These are phyloP conservation scores for Allantophomopsis cytisporea DNA, from an alignment of 2,329 filamentous ascomycete species.

Conservation along the genomic window DNA sequence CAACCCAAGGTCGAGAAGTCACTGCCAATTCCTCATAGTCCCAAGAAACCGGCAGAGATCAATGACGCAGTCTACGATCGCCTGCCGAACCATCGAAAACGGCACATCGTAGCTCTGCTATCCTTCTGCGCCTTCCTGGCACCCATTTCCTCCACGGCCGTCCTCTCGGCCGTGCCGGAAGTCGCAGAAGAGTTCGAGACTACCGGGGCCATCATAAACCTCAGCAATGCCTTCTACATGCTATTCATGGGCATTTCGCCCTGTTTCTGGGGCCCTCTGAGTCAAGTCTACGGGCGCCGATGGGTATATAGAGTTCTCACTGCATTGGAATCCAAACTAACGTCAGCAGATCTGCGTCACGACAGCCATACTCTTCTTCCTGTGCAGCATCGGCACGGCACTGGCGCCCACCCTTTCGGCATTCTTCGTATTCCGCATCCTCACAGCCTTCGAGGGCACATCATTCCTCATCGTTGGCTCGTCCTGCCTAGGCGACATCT, in stretches of 20 bases:
- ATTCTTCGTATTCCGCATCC: slow-evolving; percentile 62
- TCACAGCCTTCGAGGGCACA: slow-evolving; percentile 65
- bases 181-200: slow-evolving; percentile 52
- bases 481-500: slow-evolving; percentile 54
- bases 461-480: slow-evolving; percentile 61
- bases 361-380: slow-evolving; percentile 50
- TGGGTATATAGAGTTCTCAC: slow-evolving; percentile 25
- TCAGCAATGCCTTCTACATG: slow-evolving; percentile 65
- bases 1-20: too few relatives aligned
- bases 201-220: slow-evolving; percentile 55
- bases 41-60: slow-evolving; percentile 7
- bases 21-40: too few relatives aligned
- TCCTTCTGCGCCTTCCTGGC: slow-evolving; percentile 67
- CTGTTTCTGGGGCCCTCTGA: slow-evolving; percentile 60
- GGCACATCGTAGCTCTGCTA: slow-evolving; percentile 52
- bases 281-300: slow-evolving; percentile 47
- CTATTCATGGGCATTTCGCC: slow-evolving; percentile 60
- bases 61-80: slow-evolving; percentile 50
- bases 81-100: slow-evolving; percentile 47
- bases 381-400: slow-evolving; percentile 59
- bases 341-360: slow-evolving; percentile 35
- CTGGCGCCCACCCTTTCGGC: slow-evolving; percentile 55
- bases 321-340: too few relatives aligned
- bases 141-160: slow-evolving; percentile 60
- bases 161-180: slow-evolving; percentile 62